Evolutionary conservation across 1,284 basidiomycete species (phyloP), one percentile per base, ranked within the genome.

Genomic region (Puccinia hordei): DNA sequence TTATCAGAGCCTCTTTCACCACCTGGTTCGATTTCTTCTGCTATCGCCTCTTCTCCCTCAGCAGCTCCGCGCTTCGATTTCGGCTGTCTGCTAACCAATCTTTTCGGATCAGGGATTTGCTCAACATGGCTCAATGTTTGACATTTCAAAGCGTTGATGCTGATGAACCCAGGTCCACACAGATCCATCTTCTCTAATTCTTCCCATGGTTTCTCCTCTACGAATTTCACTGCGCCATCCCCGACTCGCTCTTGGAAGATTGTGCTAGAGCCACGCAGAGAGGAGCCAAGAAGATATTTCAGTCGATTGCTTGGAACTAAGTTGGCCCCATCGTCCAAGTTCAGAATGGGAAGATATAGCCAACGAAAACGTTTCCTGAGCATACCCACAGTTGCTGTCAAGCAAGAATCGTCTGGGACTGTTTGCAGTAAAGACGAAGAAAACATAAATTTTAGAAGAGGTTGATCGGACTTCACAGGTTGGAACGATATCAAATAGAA

Each of bases 141-240:
- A 49, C 79, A 81, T 55, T 75, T 73, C 46, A 81, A 73, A 24
- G 72, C 59, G 30, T 81, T 72, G 49, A 81, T 68, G 41, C 79
- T 81, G 63, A 81, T 68, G 51, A 74, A 81, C 35, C 72, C 79
- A 38, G 72, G 72, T 44, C 79, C 72, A 59, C 38, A 61, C 24
- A 74, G 15, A 27, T 81, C 79, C 71, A 81, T 73, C 63, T 74
- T 73, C 55, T 81, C 79, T 10, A 81, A 38, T 10, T 73, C 79
- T 75, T 81, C 79, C 79, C 79, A 81, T 22, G 71, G 51, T 57
- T 81, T 81, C 27, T 81, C 72, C 51, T 81, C 79, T 8, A 81
- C 33, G 24, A 81, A 74, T 69, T 44, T 74, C 33, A 81, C 72
- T 24, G 49, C 24, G 5, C 79, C 79, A 61, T 81, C 79, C 30